These are phyloP conservation scores for Stromatinia cepivora DNA, from an alignment of 2,329 filamentous ascomycete genomes.

Conservation along the genomic window DNA sequence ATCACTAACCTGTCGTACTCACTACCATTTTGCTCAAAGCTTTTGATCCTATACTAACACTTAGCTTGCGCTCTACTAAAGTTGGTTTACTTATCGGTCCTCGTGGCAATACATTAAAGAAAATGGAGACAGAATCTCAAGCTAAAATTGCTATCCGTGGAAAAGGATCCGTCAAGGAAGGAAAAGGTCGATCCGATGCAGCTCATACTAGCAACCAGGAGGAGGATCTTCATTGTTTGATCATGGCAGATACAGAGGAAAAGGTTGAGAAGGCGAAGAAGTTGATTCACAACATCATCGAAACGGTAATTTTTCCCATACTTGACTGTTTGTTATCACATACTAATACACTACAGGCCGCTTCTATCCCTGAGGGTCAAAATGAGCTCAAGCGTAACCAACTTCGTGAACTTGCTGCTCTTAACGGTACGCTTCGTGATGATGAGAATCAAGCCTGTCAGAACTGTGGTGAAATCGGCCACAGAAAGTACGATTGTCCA, in stretches of 20 bases:
- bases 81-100: constrained; percentile 99
- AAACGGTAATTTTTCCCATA: constrained; percentile 76
- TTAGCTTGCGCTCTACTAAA: constrained; percentile 81
- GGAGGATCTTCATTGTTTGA: constrained; percentile 97
- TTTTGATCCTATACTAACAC: constrained; percentile 73
- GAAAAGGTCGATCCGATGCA: constrained; percentile 97
- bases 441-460: constrained; percentile 99
- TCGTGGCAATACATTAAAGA: constrained; percentile 99
- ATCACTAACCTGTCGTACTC: constrained; percentile 43
- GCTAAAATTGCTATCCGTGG: constrained; percentile 99
- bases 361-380: constrained; percentile 96
- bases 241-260: constrained; percentile 99
- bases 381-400: constrained; percentile 99
- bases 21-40: constrained; percentile 41
- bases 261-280: constrained; percentile 99
- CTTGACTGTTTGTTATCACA: neutral
- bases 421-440: constrained; percentile 98
- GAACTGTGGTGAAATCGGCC: constrained; percentile 98
- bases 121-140: constrained; percentile 96
- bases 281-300: constrained; percentile 96
- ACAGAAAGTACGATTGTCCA: constrained; percentile 98
- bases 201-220: constrained; percentile 99
- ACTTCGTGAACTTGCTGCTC: constrained; percentile 91
- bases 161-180: constrained; percentile 99
- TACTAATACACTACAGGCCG: constrained; percentile 64